Evolutionary conservation across 2,329 filamentous ascomycete species (phyloP).

Genomic region (Xylaria multiplex): DNA sequence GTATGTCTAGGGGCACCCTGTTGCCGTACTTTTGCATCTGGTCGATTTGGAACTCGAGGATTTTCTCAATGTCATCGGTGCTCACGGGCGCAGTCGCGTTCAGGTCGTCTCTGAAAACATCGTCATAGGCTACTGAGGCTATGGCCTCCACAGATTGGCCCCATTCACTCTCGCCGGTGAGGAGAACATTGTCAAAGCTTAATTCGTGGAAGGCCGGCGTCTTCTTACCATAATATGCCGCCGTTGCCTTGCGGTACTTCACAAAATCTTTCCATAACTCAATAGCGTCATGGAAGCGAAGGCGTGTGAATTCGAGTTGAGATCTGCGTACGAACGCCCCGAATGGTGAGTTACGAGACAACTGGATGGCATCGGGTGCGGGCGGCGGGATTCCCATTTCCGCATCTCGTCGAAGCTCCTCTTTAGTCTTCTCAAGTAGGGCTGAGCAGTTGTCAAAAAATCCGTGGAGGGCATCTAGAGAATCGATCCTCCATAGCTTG

Average conservation of each 20-base stretch:
- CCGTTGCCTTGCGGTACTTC: conserved; percentile 80
- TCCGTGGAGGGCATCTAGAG: conserved; percentile 79
- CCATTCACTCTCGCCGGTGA: conserved; percentile 60
- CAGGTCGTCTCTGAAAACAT: conserved; percentile 59
- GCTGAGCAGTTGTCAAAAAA: conserved; percentile 73
- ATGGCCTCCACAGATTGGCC: conserved; percentile 60
- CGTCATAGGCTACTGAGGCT: conserved; percentile 62
- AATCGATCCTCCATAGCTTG: conserved; percentile 85
- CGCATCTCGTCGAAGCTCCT: conserved; percentile 66
- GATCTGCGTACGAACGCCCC: conserved; percentile 82
- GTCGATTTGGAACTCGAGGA: conserved; percentile 89
- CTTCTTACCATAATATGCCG: conserved; percentile 70
- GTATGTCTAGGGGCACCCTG: conserved; percentile 79
- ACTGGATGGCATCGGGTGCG: conserved; percentile 63
- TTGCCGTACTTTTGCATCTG: conserved; percentile 86
- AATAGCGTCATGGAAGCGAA: conserved; percentile 82
- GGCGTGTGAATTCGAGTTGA: conserved; percentile 79
- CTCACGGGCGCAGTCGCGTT: conserved; percentile 65
- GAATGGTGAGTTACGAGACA: conserved; percentile 80
- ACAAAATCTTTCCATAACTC: conserved; percentile 86
- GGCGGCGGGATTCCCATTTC: conserved; percentile 63
- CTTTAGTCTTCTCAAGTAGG: conserved; percentile 70
- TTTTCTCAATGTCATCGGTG: conserved; percentile 79
- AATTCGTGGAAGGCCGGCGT: conserved; percentile 66
- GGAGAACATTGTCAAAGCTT: conserved; percentile 67